Conservation (phyloP, 2,329 filamentous ascomycete genomes). For the Aspergillus aculeatus region DNA sequence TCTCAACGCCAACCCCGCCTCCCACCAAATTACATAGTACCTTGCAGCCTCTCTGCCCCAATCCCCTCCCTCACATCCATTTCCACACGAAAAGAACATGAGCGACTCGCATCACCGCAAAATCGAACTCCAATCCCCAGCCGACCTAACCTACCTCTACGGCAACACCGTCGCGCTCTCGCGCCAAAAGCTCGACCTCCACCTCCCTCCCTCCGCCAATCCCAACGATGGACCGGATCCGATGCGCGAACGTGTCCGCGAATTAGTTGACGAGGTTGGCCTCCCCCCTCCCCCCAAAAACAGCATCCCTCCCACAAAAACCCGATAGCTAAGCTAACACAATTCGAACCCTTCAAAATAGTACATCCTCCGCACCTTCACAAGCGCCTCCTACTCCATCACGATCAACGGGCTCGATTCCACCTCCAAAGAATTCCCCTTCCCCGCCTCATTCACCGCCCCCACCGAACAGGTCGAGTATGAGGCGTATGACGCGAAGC, state of each 20-base stretch:
- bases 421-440: conserved; percentile 31
- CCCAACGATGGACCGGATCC: conserved; percentile 40
- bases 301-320: no score
- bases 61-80: neutral
- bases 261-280: conserved; percentile 38
- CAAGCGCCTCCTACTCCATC: conserved; percentile 44
- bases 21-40: no score
- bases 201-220: conserved; percentile 47
- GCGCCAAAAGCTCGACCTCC: conserved; percentile 49
- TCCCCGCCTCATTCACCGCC: conserved; percentile 34
- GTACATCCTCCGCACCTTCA: conserved; percentile 48
- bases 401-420: conserved; percentile 50
- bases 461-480: conserved; percentile 47
- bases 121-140: conserved; percentile 51
- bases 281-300: neutral
- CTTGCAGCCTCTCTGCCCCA: neutral
- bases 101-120: conserved; percentile 47
- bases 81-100: neutral
- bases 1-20: no score
- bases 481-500: conserved; percentile 45
- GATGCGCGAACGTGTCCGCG: conserved; percentile 44
- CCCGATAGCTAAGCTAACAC: neutral
- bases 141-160: conserved; percentile 51
- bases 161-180: conserved; percentile 46
- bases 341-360: conserved; percentile 17